These are phyloP conservation scores for Oldenlandia corymbosa DNA, from an alignment of 257 asterid species.

Conservation along the genomic window DNA sequence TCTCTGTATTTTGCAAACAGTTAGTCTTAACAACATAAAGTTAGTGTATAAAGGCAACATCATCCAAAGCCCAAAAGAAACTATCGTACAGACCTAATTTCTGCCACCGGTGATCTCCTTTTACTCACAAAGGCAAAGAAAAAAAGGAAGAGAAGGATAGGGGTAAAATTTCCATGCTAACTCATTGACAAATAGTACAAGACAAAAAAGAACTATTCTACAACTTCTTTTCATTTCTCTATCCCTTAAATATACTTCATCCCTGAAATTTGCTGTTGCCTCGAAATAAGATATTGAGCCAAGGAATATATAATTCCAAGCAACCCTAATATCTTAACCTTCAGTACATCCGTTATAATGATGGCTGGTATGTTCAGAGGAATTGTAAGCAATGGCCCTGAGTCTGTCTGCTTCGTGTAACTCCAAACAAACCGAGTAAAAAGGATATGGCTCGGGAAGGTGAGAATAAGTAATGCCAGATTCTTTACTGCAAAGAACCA, in stretches of 20 bases:
- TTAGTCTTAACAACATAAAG: too few relatives aligned
- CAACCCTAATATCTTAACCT: conserved; percentile 83
- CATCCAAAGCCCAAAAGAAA: too few relatives aligned
- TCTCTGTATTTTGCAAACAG: too few relatives aligned
- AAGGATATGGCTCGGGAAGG: conserved; percentile 88
- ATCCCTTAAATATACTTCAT: conserved; percentile 75
- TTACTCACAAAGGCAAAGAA: too few relatives aligned
- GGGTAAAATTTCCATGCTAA: neutral
- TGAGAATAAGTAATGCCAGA: conserved; percentile 71
- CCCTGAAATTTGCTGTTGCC: conserved; percentile 84
- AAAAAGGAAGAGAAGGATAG: too few relatives aligned
- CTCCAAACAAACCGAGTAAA: conserved; percentile 94
- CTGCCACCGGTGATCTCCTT: too few relatives aligned
- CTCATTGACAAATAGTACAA: conserved; percentile 11
- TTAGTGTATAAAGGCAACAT: too few relatives aligned
- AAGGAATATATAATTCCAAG: conserved; percentile 84
- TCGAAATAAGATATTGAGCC: conserved; percentile 80
- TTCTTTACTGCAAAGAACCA: conserved; percentile 92
- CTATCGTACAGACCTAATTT: too few relatives aligned
- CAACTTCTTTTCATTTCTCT: conserved; percentile 28
- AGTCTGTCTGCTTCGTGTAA: conserved; percentile 61
- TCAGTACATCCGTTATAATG: conserved; percentile 64
- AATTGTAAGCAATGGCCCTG: conserved; percentile 55
- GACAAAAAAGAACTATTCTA: conserved; percentile 28
- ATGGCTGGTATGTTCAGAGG: conserved; percentile 85